Evolutionary conservation across 2,329 filamentous ascomycete species (phyloP), one percentile per base, ranked within the genome.

Genomic region (Hortaea werneckii): DNA sequence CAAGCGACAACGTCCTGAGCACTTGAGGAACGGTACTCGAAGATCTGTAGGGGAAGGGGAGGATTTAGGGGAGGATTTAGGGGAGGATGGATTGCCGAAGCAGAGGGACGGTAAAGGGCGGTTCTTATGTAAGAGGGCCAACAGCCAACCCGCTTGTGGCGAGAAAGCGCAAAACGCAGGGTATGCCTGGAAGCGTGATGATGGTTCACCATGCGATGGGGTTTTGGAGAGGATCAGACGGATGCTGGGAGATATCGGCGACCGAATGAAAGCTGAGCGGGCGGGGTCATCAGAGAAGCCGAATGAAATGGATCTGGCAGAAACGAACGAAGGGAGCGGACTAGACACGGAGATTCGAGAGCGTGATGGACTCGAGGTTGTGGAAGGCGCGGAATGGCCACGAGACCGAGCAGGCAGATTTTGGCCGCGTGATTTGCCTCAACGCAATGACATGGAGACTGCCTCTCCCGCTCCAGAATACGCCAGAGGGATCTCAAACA

Each of bases 181-280:
- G 20, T 20, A 20, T 20, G 20, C 20, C 20, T 29, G 11, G 7
- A 12, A 26, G 11, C 10, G 28, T 7, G 32, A 27, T 9, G 30
- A 43, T 6, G 12, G 20, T 28, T 12, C 26, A 3, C 29, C 40
- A 20, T 6, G 42, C 9, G 44, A 43, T 20, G 42, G 29, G 13
- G 38, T 53, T 9, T 37, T 49, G 30, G 40, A 40, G 20, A 50
- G 45, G 34, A 45, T 51, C 12, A 12, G 45, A 28, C 40, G 46
- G 4, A 30, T 53, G 43, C 39, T 50, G 11, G 41, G 41, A 11
- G 40, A 41, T 8, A 12, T 41, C 6, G 45, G 39, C 5, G 29
- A 41, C 3, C 20, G 32, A 6, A 20, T 38, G 38, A 11, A 39
- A 6, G 27, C 28, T 13, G 44, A 44, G 20, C 20, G 20, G 20